A percentile compares a stretch with the other conserved stretches of the same genome.
These are phyloP conservation scores for Typha latifolia DNA, from an alignment of 176 grass and related monocot genomes.

Conservation along the genomic window DNA sequence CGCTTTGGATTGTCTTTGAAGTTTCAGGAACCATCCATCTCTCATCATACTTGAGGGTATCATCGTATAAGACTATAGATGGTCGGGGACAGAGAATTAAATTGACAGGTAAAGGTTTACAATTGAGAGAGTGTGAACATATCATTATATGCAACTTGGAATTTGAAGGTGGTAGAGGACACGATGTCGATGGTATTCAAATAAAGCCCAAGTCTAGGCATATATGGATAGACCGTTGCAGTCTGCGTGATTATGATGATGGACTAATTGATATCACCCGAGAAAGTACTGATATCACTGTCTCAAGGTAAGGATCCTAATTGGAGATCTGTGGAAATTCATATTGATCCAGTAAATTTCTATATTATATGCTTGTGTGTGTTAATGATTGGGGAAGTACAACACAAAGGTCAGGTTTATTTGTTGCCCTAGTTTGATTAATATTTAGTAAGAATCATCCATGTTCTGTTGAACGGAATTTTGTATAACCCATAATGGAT, in stretches of 20 bases:
- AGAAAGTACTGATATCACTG: conserved; percentile 66
- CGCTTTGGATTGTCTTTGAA: conserved; percentile 66
- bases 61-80: conserved; percentile 78
- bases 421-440: neutral
- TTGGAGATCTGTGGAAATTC: neutral
- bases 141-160: conserved; percentile 68
- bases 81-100: conserved; percentile 50
- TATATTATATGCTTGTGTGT: neutral
- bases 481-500: no score
- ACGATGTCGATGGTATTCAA: conserved; percentile 77
- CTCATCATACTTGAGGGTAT: conserved; percentile 42
- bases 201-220: conserved; percentile 51
- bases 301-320: conserved; percentile 32
- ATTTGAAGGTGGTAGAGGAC: conserved; percentile 54
- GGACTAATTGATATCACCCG: conserved; percentile 74
- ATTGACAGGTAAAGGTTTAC: conserved; percentile 57
- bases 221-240: conserved; percentile 76
- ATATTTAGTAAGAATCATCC: neutral
- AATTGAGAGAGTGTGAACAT: conserved; percentile 60
- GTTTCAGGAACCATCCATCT: conserved; percentile 61
- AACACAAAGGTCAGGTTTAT: neutral
- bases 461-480: neutral
- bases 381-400: neutral
- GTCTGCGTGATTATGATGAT: conserved; percentile 62
- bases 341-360: neutral